phyloP scores from a whole-genome alignment of 2,329 filamentous ascomycete genomes.

The Fusarium circinatum region DNA sequence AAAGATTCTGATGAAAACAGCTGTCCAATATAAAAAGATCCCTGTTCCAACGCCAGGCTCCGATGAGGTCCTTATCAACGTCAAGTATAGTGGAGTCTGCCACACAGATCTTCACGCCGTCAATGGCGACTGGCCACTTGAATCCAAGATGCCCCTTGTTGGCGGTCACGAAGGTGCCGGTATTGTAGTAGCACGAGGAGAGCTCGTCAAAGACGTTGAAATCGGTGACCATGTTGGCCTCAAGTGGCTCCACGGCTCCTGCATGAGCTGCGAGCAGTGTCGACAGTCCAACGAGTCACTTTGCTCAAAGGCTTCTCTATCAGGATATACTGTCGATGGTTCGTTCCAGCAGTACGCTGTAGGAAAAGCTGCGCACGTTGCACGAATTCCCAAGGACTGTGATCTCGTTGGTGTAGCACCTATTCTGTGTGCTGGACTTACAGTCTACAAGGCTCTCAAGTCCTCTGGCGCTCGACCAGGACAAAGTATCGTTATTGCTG shows the following conservation, averaged over 20 bases:
- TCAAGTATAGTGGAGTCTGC: slow-evolving; percentile 89
- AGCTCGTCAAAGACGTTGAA: slow-evolving; percentile 78
- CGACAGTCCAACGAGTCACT: slow-evolving; percentile 81
- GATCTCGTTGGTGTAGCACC: slow-evolving; percentile 79
- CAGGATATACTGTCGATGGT: slow-evolving; percentile 89
- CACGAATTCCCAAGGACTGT: slow-evolving; percentile 78
- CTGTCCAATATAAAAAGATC: slow-evolving; percentile 77
- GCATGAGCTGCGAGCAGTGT: slow-evolving; percentile 83
- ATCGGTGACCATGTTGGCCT: slow-evolving; percentile 86
- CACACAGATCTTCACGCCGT: slow-evolving; percentile 82
- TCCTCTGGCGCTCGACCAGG: slow-evolving; percentile 78
- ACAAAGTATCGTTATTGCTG: slow-evolving; percentile 81
- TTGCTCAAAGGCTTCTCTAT: slow-evolving; percentile 76
- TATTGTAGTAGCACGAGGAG: slow-evolving; percentile 79
- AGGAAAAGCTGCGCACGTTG: slow-evolving; percentile 83
- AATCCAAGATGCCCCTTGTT: slow-evolving; percentile 80
- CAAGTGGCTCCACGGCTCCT: slow-evolving; percentile 90
- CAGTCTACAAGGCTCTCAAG: slow-evolving; percentile 86
- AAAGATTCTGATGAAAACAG: slow-evolving; percentile 47
- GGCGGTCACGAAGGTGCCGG: slow-evolving; percentile 83
- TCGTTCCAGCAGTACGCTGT: slow-evolving; percentile 90
- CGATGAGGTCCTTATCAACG: slow-evolving; percentile 87
- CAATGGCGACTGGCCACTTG: slow-evolving; percentile 86
- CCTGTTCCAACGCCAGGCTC: slow-evolving; percentile 80
- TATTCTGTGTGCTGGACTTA: slow-evolving; percentile 84